These are phyloP conservation scores for Globisporangium iwayamae DNA, from an alignment of 352 stramenopile species.

Conservation along the genomic window DNA sequence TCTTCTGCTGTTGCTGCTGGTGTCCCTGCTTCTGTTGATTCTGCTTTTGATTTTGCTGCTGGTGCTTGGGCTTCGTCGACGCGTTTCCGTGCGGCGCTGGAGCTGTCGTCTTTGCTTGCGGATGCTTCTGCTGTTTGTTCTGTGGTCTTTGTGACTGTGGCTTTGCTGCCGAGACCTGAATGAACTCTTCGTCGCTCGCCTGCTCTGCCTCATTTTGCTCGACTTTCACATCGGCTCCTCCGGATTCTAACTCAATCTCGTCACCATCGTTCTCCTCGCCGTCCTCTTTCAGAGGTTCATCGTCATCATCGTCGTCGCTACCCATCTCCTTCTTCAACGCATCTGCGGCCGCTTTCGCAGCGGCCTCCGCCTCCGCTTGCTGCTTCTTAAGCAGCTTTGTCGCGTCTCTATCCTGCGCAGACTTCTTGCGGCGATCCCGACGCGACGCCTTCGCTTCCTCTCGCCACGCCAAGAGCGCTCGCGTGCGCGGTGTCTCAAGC, in stretches of 20 bases:
- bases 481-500: slow-evolving; percentile 46
- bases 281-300: slow-evolving; percentile 8
- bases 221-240: background rate
- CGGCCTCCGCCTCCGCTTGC: slow-evolving; percentile 26
- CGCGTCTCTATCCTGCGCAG: slow-evolving; percentile 39
- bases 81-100: background rate
- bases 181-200: background rate
- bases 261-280: background rate
- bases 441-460: slow-evolving; percentile 58
- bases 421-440: slow-evolving; percentile 56
- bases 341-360: slow-evolving; percentile 19
- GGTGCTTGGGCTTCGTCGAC: background rate
- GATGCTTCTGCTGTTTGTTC: background rate
- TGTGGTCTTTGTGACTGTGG: background rate
- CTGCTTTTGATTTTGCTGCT: background rate
- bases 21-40: background rate
- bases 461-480: slow-evolving; percentile 59
- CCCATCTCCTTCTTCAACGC: background rate
- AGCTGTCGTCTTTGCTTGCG: background rate
- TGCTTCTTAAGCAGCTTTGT: slow-evolving; percentile 30
- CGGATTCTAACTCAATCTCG: background rate
- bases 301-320: slow-evolving; percentile 2
- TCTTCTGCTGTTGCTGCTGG: background rate
- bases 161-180: background rate
- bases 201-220: slow-evolving; percentile 1